These are phyloP conservation scores for Fusarium sp. DNA, from an alignment of 2,329 filamentous ascomycete genomes.

Conservation along the genomic window DNA sequence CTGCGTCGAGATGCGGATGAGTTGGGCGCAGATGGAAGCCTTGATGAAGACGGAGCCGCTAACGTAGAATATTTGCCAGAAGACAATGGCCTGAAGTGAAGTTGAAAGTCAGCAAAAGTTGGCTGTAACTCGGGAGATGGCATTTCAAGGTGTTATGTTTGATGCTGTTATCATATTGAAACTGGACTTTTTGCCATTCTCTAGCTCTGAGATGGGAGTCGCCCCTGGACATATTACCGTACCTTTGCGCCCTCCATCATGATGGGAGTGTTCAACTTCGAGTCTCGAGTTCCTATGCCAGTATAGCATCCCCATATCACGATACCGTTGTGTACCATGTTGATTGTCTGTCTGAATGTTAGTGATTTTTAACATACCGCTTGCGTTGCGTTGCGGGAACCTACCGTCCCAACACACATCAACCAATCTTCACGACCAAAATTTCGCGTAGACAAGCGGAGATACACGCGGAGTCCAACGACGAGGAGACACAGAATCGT, in stretches of 20 bases:
- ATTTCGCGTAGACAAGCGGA: neutral
- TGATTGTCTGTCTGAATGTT: neutral
- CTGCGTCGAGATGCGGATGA: constrained; percentile 7
- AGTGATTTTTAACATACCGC: neutral
- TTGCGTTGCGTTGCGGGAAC: neutral
- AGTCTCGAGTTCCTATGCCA: constrained; percentile 10
- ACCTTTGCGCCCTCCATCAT: constrained; percentile 19
- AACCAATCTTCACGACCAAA: constrained; percentile 22
- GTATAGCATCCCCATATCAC: constrained; percentile 13
- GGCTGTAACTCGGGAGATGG: neutral
- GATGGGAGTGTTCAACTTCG: neutral
- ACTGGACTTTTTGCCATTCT: neutral
- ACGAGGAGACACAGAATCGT: neutral
- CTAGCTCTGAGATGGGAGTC: neutral
- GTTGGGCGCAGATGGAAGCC: constrained; percentile 15
- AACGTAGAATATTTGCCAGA: constrained; percentile 27
- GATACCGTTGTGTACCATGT: constrained; percentile 16
- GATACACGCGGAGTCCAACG: constrained; percentile 5
- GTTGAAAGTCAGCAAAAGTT: neutral
- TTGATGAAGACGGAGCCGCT: constrained; percentile 15
- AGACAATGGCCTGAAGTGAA: neutral
- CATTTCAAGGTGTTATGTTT: neutral
- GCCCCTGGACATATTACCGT: neutral
- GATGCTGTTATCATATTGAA: neutral
- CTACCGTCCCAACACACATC: constrained; percentile 15